These are phyloP conservation scores for Solanum rostratum DNA, from an alignment of 257 asterid species.

Conservation along the genomic window DNA sequence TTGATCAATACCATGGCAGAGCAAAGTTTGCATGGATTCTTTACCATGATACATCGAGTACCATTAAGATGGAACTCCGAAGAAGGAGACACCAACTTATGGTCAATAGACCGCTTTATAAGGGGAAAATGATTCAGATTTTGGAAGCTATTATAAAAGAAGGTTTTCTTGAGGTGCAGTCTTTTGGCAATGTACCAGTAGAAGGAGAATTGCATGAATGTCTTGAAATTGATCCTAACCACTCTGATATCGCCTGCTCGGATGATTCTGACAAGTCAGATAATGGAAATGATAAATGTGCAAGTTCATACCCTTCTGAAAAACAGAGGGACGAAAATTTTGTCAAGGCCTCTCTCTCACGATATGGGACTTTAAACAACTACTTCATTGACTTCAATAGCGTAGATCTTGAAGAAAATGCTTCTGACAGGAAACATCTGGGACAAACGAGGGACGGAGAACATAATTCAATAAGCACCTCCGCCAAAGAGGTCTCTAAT, in stretches of 20 bases:
- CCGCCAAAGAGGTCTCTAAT: slow-evolving; percentile 9
- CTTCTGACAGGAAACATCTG: slow-evolving; percentile 1
- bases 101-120: slow-evolving; percentile 71
- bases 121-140: slow-evolving; percentile 61
- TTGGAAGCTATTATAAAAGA: slow-evolving; percentile 46
- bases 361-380: slow-evolving; percentile 1
- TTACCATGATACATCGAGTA: slow-evolving; percentile 51
- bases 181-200: slow-evolving; percentile 10
- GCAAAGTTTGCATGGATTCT: slow-evolving; percentile 75
- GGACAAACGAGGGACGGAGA: slow-evolving; percentile 10
- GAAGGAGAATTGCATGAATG: slow-evolving; percentile 35
- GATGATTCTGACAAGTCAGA: slow-evolving; percentile 57
- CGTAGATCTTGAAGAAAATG: slow-evolving; percentile 11
- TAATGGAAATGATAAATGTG: slow-evolving; percentile 16
- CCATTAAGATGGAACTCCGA: slow-evolving; percentile 61
- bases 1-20: slow-evolving; percentile 35
- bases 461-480: neutral
- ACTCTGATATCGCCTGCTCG: slow-evolving; percentile 37
- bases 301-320: neutral
- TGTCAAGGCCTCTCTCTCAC: slow-evolving; percentile 4
- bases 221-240: slow-evolving; percentile 46
- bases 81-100: slow-evolving; percentile 52
- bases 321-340: slow-evolving; percentile 11
- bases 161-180: slow-evolving; percentile 18
- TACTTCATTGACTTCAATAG: slow-evolving; percentile 11